A percentile compares a stretch with the other conserved stretches of the same genome.
Evolutionary conservation across 495 filamentous ascomycete species (phyloP).

Genomic region (Talaromyces wortmannii): DNA sequence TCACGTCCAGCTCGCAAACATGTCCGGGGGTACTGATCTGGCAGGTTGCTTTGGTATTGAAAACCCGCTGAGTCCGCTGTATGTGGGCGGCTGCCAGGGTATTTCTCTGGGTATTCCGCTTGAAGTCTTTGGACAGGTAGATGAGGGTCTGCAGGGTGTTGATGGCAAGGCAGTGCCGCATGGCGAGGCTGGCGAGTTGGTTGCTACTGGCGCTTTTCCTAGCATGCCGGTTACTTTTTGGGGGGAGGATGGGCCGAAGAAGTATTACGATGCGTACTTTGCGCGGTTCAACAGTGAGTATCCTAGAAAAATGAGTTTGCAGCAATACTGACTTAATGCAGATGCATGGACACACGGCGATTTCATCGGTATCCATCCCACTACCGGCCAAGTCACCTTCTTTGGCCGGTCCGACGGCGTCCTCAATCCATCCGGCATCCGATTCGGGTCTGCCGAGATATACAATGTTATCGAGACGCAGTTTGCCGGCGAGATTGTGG

Average conservation of each 20-base stretch:
- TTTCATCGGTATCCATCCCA: constrained; percentile 63
- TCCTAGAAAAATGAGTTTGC: too few species aligned
- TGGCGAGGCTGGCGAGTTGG: constrained; percentile 67
- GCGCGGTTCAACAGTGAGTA: constrained; percentile 48
- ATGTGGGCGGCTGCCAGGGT: constrained; percentile 64
- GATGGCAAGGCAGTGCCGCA: constrained; percentile 45
- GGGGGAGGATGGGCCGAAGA: constrained; percentile 47
- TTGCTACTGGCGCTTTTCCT: constrained; percentile 61
- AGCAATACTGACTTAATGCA: not conserved
- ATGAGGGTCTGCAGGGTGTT: constrained; percentile 46
- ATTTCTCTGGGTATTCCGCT: constrained; percentile 56
- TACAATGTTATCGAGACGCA: constrained; percentile 64
- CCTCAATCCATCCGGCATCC: constrained; percentile 69
- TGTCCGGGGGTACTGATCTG: constrained; percentile 74
- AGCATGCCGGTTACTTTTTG: constrained; percentile 70
- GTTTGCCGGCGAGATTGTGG: constrained; percentile 53
- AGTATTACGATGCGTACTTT: constrained; percentile 68
- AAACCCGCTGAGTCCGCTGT: constrained; percentile 64
- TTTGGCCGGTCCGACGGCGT: constrained; percentile 73
- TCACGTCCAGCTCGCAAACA: constrained; percentile 58
- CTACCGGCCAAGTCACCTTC: constrained; percentile 58
- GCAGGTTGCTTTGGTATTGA: constrained; percentile 63
- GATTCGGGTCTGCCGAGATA: constrained; percentile 74
- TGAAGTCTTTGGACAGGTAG: constrained; percentile 54
- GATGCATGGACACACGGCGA: constrained; percentile 79